phyloP scores from a whole-genome alignment of 768 basidiomycete species.

The Podaxis sp. region DNA sequence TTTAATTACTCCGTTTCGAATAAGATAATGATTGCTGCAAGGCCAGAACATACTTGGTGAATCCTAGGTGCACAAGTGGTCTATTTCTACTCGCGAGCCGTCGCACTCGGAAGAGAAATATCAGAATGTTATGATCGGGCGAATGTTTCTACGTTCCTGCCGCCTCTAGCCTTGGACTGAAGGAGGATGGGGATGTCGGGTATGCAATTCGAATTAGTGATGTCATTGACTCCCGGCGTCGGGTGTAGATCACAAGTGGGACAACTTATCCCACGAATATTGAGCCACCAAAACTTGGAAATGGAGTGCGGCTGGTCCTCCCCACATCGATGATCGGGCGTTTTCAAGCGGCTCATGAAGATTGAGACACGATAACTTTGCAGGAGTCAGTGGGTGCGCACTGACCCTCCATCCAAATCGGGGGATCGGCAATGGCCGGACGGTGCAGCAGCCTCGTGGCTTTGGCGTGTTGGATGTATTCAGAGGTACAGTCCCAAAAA shows the following conservation, averaged over 20 bases:
- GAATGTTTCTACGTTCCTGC: not conserved
- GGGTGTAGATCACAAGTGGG: no score
- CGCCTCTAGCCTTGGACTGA: not conserved
- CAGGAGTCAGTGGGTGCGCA: not conserved
- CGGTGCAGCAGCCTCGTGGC: conserved; percentile 40
- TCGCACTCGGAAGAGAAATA: not conserved
- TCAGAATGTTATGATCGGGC: not conserved
- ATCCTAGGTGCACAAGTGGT: no score
- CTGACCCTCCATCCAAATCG: conserved; percentile 4
- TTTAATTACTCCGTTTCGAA: no score
- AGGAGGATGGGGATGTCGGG: not conserved
- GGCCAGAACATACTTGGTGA: no score
- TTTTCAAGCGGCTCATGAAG: not conserved
- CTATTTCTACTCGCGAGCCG: no score
- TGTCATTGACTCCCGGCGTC: not conserved
- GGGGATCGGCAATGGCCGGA: conserved; percentile 29
- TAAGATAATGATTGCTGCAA: no score
- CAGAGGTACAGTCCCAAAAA: conserved; percentile 20
- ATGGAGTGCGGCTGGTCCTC: not conserved
- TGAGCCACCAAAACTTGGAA: not conserved
- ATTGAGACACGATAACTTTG: not conserved
- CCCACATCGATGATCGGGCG: not conserved
- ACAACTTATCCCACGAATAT: not conserved
- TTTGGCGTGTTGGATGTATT: conserved; percentile 32
- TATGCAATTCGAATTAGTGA: not conserved